phyloP scores from a whole-genome alignment of 2,329 filamentous ascomycete genomes.

The Scolecobasidium constrictum region DNA sequence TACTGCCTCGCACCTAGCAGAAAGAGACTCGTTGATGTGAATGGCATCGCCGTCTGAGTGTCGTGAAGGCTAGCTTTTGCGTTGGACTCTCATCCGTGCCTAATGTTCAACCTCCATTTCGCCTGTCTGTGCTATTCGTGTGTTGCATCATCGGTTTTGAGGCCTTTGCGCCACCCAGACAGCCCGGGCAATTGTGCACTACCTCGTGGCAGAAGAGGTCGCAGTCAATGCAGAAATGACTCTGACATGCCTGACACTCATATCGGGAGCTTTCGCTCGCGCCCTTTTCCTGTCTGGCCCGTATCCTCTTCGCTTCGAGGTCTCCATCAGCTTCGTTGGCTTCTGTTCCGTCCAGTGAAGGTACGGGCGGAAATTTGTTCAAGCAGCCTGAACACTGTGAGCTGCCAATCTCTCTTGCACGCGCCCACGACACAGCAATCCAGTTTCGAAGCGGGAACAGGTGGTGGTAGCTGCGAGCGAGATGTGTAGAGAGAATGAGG shows the following conservation, averaged over 20 bases:
- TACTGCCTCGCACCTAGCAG: too few species aligned
- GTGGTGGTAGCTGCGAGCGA: slow-evolving; percentile 88
- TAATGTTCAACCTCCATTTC: too few species aligned
- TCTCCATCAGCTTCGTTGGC: slow-evolving; percentile 14
- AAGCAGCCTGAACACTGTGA: slow-evolving; percentile 70
- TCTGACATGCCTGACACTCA: slow-evolving; percentile 73
- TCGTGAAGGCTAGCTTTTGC: too few species aligned
- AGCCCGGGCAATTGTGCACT: slow-evolving; percentile 92
- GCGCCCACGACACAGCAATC: slow-evolving; percentile 76
- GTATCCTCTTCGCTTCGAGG: slow-evolving; percentile 22
- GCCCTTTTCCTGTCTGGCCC: slow-evolving; percentile 36
- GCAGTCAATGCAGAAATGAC: slow-evolving; percentile 97
- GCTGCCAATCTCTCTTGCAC: slow-evolving; percentile 40
- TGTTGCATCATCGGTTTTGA: neutral
- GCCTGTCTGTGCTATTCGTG: neutral
- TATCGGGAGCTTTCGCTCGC: slow-evolving; percentile 83
- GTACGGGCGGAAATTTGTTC: slow-evolving; percentile 52
- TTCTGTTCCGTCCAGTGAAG: slow-evolving; percentile 14
- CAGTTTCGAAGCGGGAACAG: slow-evolving; percentile 85
- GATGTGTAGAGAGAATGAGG: slow-evolving; percentile 84
- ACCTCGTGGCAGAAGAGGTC: slow-evolving; percentile 92
- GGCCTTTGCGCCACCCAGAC: slow-evolving; percentile 37
- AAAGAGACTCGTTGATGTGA: too few species aligned
- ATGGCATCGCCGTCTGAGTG: too few species aligned
- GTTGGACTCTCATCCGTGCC: too few species aligned